Percentiles rank a stretch among this genome's conserved stretches.
Evolutionary conservation across 306 rosid genomes (phyloP).

Genomic region (Biancaea sappan): DNA sequence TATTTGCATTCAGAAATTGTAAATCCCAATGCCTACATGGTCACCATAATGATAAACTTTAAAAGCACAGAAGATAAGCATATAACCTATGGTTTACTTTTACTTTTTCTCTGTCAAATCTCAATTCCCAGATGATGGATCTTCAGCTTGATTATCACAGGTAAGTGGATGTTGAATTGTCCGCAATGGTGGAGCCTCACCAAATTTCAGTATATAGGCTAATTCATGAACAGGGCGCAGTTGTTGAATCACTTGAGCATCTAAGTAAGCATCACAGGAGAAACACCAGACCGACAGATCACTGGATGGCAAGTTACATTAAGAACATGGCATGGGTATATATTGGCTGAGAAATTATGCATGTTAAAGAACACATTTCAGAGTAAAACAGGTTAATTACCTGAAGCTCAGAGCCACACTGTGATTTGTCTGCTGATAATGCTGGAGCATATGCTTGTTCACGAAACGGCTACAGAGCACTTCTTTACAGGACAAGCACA

Average conservation of each 20-base stretch:
- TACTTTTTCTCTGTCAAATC: background rate
- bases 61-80: background rate
- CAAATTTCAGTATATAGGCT: constrained; percentile 68
- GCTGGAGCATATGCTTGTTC: constrained; percentile 85
- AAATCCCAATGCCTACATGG: background rate
- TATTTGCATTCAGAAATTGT: background rate
- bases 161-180: constrained; percentile 9
- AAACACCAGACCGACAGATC: constrained; percentile 93
- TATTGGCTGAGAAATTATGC: background rate
- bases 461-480: constrained; percentile 85
- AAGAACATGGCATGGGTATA: background rate
- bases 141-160: constrained; percentile 26
- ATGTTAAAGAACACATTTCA: background rate
- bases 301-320: constrained; percentile 38
- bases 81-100: background rate
- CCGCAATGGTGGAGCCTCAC: constrained; percentile 59
- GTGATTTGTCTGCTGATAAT: constrained; percentile 53
- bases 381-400: constrained; percentile 30
- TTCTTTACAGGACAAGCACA: constrained; percentile 75
- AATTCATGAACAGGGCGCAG: constrained; percentile 63
- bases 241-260: constrained; percentile 66
- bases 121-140: constrained; percentile 21
- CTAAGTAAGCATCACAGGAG: constrained; percentile 83
- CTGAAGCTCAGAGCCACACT: constrained; percentile 77
- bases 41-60: background rate